These are phyloP conservation scores for Escovopsis sp. DNA, from an alignment of 2,329 filamentous ascomycete genomes.

Conservation along the genomic window DNA sequence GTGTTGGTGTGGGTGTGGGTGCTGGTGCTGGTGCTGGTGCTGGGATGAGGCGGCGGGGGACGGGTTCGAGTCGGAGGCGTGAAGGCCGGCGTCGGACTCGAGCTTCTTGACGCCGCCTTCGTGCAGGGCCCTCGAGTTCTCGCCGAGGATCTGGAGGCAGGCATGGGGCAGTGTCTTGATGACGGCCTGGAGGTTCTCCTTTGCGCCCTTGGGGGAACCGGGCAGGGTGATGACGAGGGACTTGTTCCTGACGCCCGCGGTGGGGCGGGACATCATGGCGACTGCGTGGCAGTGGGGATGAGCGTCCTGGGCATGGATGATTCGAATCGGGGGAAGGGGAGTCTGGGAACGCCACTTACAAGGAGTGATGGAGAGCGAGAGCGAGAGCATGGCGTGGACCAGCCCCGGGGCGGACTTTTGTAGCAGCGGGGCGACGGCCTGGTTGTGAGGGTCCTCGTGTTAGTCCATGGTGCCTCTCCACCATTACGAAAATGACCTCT, in stretches of 20 bases:
- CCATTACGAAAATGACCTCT: too few relatives aligned
- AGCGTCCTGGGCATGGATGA: conserved; percentile 5
- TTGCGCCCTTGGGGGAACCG: conserved; percentile 88
- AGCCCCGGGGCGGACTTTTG: conserved; percentile 79
- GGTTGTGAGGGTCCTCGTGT: not conserved
- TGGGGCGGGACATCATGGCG: conserved; percentile 90
- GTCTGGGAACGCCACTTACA: too few relatives aligned
- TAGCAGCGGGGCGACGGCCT: conserved; percentile 68
- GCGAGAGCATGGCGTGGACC: conserved; percentile 86
- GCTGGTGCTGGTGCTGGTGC: conserved; percentile 20
- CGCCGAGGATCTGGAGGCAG: conserved; percentile 76
- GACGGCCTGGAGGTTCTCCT: conserved; percentile 80
- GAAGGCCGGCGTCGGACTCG: conserved; percentile 65
- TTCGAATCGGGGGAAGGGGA: not conserved
- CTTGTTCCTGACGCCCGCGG: conserved; percentile 72
- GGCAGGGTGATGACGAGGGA: conserved; percentile 80
- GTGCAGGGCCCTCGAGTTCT: conserved; percentile 67
- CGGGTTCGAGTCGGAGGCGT: conserved; percentile 12
- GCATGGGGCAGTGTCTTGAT: conserved; percentile 88
- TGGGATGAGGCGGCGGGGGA: conserved; percentile 20
- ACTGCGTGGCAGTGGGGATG: conserved; percentile 43
- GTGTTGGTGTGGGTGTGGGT: conserved; percentile 20
- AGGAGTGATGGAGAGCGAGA: conserved; percentile 73
- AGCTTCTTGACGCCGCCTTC: conserved; percentile 68
- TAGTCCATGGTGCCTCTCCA: too few relatives aligned